Evolutionary conservation across 2,329 filamentous ascomycete genomes (phyloP).

Genomic region (Fusarium albidum): DNA sequence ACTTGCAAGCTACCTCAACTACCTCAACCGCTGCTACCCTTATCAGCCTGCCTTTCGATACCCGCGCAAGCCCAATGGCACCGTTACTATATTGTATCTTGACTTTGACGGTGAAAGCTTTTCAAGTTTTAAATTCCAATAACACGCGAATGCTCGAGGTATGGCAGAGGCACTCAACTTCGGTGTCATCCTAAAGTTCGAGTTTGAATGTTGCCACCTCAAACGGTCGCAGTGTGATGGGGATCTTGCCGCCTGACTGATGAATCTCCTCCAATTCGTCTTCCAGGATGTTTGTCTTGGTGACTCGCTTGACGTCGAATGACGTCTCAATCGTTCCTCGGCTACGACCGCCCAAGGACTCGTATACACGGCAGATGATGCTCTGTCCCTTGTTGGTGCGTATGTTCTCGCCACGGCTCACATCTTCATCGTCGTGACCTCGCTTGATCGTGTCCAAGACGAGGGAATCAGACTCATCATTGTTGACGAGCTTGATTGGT

Average conservation of each 20-base stretch:
- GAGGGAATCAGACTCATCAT: conserved; percentile 63
- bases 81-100: background rate
- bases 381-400: conserved; percentile 75
- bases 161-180: conserved; percentile 39
- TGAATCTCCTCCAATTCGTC: conserved; percentile 78
- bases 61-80: background rate
- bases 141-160: conserved; percentile 25
- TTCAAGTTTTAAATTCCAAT: conserved; percentile 18
- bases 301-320: conserved; percentile 77
- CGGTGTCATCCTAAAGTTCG: conserved; percentile 51
- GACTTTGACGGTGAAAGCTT: background rate
- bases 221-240: conserved; percentile 77
- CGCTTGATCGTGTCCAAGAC: conserved; percentile 92
- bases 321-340: conserved; percentile 74
- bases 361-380: conserved; percentile 86
- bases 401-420: conserved; percentile 68
- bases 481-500: conserved; percentile 73
- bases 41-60: background rate
- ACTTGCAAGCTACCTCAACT: background rate
- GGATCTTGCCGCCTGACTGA: conserved; percentile 58
- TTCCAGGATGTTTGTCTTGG: conserved; percentile 87
- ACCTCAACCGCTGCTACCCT: background rate
- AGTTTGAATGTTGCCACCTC: conserved; percentile 86
- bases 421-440: conserved; percentile 85
- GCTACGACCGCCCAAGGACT: conserved; percentile 83